Conservation (phyloP, 371 early-diverging fungal species). For the Phascolomyces articulosus region DNA sequence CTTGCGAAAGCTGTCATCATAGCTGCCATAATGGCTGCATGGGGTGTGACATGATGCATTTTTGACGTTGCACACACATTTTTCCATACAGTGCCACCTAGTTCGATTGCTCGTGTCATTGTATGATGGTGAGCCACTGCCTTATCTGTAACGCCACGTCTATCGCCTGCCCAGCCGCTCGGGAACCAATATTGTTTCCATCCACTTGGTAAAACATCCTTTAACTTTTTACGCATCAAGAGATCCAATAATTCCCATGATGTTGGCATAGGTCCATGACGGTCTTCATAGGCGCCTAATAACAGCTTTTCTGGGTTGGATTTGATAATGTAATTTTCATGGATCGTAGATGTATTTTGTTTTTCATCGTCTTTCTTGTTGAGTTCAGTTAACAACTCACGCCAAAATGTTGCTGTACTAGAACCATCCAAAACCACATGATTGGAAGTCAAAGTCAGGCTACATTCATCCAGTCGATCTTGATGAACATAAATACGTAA, state of each 20-base stretch:
- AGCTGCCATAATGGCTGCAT: conserved; percentile 32
- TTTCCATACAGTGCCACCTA: conserved; percentile 18
- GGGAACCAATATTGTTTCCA: too few species aligned
- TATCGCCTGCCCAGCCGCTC: too few species aligned
- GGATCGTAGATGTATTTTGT: too few species aligned
- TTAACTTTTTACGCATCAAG: too few species aligned
- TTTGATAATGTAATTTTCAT: too few species aligned
- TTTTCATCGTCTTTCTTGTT: neutral
- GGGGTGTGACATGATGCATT: conserved; percentile 23
- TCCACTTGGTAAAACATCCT: too few species aligned
- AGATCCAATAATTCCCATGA: neutral
- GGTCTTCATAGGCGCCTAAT: conserved; percentile 23
- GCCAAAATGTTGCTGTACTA: conserved; percentile 30
- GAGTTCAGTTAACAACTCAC: conserved; percentile 21
- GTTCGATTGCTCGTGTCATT: conserved; percentile 10
- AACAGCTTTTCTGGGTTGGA: neutral
- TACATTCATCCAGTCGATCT: conserved; percentile 10
- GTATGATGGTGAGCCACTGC: conserved; percentile 24
- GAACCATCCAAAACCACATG: conserved; percentile 40
- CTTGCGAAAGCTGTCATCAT: conserved; percentile 29
- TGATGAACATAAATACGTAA: conserved; percentile 20
- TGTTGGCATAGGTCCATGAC: conserved; percentile 16
- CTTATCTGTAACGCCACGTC: neutral
- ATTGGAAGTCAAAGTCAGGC: conserved; percentile 17
- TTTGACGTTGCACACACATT: conserved; percentile 22